phyloP scores from a whole-genome alignment of 495 filamentous ascomycete species.

The Xylaria bambusicola region DNA sequence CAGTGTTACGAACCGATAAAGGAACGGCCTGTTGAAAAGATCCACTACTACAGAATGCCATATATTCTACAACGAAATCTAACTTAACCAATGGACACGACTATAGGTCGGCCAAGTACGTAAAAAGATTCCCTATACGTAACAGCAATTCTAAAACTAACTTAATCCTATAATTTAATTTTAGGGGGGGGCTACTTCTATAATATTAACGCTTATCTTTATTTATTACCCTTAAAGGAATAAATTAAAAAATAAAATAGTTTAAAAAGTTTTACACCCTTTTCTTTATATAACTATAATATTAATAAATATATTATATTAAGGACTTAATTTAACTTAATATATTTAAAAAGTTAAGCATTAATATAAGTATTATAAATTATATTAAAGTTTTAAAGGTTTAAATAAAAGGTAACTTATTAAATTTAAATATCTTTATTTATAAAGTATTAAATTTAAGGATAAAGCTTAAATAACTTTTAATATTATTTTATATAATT shows the following conservation, averaged over 20 bases:
- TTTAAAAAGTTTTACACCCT: not conserved
- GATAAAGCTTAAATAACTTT: no score
- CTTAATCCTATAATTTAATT: not conserved
- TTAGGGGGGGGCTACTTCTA: not conserved
- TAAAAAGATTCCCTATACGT: not conserved
- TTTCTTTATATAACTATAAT: not conserved
- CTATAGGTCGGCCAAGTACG: not conserved
- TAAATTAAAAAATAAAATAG: not conserved
- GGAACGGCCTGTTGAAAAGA: not conserved
- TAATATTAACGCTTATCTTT: not conserved
- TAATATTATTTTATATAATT: no score
- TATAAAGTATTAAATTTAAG: no score
- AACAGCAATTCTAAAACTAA: not conserved
- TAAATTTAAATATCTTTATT: no score
- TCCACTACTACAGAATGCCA: not conserved
- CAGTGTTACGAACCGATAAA: not conserved
- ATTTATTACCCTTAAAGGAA: not conserved
- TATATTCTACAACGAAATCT: not conserved
- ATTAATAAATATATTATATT: not conserved
- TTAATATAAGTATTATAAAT: not conserved
- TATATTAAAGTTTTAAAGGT: not conserved
- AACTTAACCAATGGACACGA: not conserved
- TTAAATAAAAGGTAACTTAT: no score
- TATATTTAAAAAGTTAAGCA: not conserved
- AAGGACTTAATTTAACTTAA: not conserved